Base-by-base conservation (phyloP, 192 early-diverging fungal species). In the Martensiomyces pterosporus region DNA sequence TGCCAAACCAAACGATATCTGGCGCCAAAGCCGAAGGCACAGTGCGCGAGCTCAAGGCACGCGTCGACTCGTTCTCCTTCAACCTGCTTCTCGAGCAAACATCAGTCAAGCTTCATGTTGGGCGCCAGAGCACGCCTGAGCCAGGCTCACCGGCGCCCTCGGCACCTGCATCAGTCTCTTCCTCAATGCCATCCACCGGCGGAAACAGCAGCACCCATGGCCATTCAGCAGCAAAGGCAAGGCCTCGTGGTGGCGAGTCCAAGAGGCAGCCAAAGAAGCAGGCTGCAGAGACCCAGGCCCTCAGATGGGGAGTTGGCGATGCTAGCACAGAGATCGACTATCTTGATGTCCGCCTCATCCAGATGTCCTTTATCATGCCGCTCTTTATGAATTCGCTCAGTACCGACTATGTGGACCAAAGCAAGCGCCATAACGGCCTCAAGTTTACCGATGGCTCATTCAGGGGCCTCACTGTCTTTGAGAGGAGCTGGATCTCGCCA, bases 271-370 rank as follows among this genome's bases (percentile, higher is more conserved):
- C 29, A 8, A 12, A 17, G 18, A 10, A 25, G 13, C 4, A 24
- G 38, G 13, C 13, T 4, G 38, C 37, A 13, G 62, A 64, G 17
- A 33, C 67, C 24, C 66, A 52, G 21, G 65, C 66, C 8, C 60
- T 68, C 36, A 65, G 67, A 41, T 78, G 76, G 76, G 62, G 67
- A 15, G 49, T 78, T 15, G 70, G 71, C 45, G 76, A 78, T 52
- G 72, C 65, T 26, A 66, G 64, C 43, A 33, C 64, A 17, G 76
- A 78, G 46, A 60, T 78, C 25, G 65, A 73, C 41, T 66, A 78
- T 38, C 23, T 78, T 40, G 76, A 78, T 21, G 62, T 74, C 19
- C 76, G 76, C n/a, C 47, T 78, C 29, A 55, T 56, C 0, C 58
- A 73, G 47, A 46, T 57, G 53, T 33, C 72, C 6, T 78, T 74